Conservation (phyloP, 306 rosid genomes). For the Mimosa pudica region DNA sequence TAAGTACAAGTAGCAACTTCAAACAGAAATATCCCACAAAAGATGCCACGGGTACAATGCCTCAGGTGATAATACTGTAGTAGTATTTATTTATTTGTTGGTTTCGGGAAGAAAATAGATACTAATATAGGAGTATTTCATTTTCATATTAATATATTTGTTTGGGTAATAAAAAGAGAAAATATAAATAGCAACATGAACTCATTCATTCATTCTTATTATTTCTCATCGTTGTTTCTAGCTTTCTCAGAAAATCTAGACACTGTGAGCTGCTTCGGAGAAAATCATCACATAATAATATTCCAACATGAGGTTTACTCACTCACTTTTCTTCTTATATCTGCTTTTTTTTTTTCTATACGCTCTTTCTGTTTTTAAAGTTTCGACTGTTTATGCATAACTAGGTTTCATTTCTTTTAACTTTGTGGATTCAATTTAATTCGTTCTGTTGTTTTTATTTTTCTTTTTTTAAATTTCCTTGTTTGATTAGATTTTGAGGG, state of each 20-base stretch:
- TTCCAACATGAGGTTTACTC: slow-evolving; percentile 37
- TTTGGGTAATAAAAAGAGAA: background rate
- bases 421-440: background rate
- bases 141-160: no score
- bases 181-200: background rate
- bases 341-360: background rate
- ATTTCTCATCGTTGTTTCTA: background rate
- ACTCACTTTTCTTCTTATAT: background rate
- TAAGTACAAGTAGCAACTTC: no score
- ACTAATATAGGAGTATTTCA: no score
- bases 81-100: no score
- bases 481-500: background rate
- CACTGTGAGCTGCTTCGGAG: background rate
- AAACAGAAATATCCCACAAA: no score
- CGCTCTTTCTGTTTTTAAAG: background rate
- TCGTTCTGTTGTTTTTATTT: background rate
- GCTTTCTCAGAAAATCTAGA: background rate
- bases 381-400: background rate
- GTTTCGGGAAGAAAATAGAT: no score
- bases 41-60: no score
- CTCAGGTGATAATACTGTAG: no score
- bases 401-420: background rate
- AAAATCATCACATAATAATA: background rate
- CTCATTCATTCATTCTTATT: background rate
- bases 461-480: background rate